Evolutionary conservation across 768 basidiomycete genomes (phyloP).

Genomic region (Suillus clintonianus): DNA sequence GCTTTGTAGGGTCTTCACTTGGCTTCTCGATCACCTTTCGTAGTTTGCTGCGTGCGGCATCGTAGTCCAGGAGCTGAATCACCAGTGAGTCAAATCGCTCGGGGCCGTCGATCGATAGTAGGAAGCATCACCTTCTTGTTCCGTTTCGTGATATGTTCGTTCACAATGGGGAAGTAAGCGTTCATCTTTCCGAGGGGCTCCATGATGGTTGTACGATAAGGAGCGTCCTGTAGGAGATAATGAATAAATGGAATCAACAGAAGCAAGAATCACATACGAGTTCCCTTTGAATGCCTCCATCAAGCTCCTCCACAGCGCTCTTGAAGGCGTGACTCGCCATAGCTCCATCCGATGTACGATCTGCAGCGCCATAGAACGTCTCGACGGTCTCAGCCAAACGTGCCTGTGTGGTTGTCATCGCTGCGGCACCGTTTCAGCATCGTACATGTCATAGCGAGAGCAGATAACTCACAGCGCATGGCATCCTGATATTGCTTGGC

Average conservation of each 20-base stretch:
- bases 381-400: conserved; percentile 93
- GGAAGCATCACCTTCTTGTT: conserved; percentile 81
- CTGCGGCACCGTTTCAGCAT: conserved; percentile 40
- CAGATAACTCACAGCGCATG: conserved; percentile 70
- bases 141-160: conserved; percentile 90
- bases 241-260: conserved; percentile 6
- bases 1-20: conserved; percentile 87
- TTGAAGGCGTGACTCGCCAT: conserved; percentile 98
- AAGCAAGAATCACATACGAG: conserved; percentile 55
- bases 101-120: background rate
- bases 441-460: background rate
- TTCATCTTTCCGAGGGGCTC: conserved; percentile 98
- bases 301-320: conserved; percentile 91
- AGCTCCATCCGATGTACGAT: conserved; percentile 84
- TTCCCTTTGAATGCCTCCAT: conserved; percentile 79
- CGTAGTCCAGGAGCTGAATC: conserved; percentile 88
- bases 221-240: conserved; percentile 66
- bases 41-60: conserved; percentile 86
- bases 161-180: conserved; percentile 90
- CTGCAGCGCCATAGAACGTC: conserved; percentile 86
- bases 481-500: conserved; percentile 94
- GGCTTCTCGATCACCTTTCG: conserved; percentile 92
- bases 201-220: conserved; percentile 91
- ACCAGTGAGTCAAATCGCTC: background rate
- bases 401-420: conserved; percentile 92